These are phyloP conservation scores for Malassezia yamatoensis DNA, from an alignment of 1,284 basidiomycete genomes.

Conservation along the genomic window DNA sequence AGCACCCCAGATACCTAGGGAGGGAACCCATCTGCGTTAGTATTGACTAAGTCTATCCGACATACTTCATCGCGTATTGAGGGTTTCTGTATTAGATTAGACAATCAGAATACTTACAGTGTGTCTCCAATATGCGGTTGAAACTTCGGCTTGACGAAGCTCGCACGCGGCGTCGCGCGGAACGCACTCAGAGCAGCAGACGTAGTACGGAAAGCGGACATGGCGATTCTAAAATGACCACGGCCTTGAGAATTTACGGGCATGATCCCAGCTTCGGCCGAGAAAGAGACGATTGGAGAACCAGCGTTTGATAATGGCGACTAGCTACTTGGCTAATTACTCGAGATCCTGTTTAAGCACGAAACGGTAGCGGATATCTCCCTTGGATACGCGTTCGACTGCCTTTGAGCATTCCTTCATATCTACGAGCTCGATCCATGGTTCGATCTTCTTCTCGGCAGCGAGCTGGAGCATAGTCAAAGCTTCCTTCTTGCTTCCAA, in stretches of 20 bases:
- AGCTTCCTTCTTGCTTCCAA: slow-evolving; percentile 60
- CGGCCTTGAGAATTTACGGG: too few species aligned
- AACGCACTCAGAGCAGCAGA: slow-evolving; percentile 6
- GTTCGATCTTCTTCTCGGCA: slow-evolving; percentile 39
- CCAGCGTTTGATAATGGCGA: too few species aligned
- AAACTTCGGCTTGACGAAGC: slow-evolving; percentile 3
- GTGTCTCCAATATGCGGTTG: slow-evolving; percentile 15
- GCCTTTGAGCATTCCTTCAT: slow-evolving; percentile 58
- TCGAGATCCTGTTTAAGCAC: slow-evolving; percentile 33
- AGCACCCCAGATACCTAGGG: slow-evolving; percentile 13
- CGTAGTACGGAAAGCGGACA: slow-evolving; percentile 17
- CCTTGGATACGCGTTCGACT: slow-evolving; percentile 54
- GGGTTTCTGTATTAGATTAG: not conserved
- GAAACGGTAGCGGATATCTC: slow-evolving; percentile 49
- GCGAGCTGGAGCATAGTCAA: slow-evolving; percentile 48
- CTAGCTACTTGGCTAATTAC: not conserved
- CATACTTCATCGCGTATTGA: slow-evolving; percentile 14
- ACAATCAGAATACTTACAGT: slow-evolving; percentile 5
- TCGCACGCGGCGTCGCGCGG: slow-evolving; percentile 10
- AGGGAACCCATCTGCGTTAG: slow-evolving; percentile 19
- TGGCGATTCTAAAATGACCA: not conserved
- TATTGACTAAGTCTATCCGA: not conserved
- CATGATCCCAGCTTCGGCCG: too few species aligned
- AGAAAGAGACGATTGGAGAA: too few species aligned
- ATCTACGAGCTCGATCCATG: slow-evolving; percentile 53